Evolutionary conservation across 2,329 filamentous ascomycete genomes (phyloP), one percentile per base, ranked within the genome.

Genomic region (Diaporthe sp.): DNA sequence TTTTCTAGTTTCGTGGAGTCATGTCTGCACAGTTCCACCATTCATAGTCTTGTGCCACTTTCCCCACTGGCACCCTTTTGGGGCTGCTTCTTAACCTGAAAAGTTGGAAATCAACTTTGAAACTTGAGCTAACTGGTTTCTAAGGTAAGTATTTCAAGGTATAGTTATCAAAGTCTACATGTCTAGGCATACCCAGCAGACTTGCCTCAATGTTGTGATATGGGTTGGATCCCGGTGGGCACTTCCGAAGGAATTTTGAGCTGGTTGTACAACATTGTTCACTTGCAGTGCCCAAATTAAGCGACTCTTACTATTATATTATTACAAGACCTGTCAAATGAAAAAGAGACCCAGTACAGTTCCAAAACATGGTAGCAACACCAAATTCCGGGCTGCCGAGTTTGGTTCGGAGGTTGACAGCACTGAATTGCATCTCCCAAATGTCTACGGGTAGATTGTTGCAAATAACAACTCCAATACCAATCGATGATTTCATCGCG

Each of bases 41-140:
- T 37, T 68, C 65, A 31, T 46, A 10, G 61, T 22, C 61, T 51
- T 31, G 62, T 67, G 62, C 62, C 22, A 51, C 62, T 51, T 68
- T 68, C 65, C 65, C 65, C 65, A 53, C 46, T 17, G 31, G 12
- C 65, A 53, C 3, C 15, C 22, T 46, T 37, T 28, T 25, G 62
- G 22, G 28, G 13, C 46, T 19, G 25, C 42, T 10, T 34, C 61
- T 28, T 6, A 67, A 34, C 25, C 31, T 39, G 37, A 39, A 39
- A 39, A 39, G 37, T 39, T 12, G 15, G 25, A 67, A n/a, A 39
- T 10, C 31, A n/a, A n/a, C 34, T 39, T n/a, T 19, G 12, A 4
- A n/a, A 39, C 12, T 42, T 3, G 13, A 46, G 39, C 13, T 10
- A 12, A 4, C 13, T 46, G 42, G 39, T 19, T 19, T 12, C 22